Evolutionary conservation across 148 eudicot species (phyloP), one percentile per base, ranked within the genome.

Genomic region (Vaccinium myrtillus): DNA sequence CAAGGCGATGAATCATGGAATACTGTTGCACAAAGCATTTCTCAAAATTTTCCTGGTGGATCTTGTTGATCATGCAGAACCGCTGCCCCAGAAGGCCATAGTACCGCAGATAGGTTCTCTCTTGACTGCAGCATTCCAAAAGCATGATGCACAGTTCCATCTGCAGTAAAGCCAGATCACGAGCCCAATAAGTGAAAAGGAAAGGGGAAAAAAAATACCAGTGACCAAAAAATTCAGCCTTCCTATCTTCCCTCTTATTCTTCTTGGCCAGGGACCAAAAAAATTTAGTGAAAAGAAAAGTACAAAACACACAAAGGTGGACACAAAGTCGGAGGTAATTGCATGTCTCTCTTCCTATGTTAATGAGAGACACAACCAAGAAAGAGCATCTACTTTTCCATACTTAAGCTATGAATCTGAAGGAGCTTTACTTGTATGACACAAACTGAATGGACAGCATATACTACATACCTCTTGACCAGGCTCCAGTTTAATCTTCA

Each of bases 101-200:
- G 69, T 95, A 97, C 2, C 96, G 92, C n/a, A 93, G 95, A 75
- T 97, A 95, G 14, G 98, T 93, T 85, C 98, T 94, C 89, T 97
- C 98, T 82, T 97, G 98, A 85, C 96, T 93, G 99, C 98, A 97
- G 87, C 99, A 97, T 86, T 95, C 99, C 93, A 97, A 46, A 75
- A 94, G 78, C 98, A 97, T 94, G 79, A 97, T 94, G 83, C 96
- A 93, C 71, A 95, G 84, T 88, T 97, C 98, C 99, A 97, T 97
- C 99, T 95, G 92, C 83, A 90, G 19, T 39, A 58, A 58, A 30
- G 55, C 55, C 65, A 89, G 83, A 84, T 51, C 77, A 82, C 75
- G 36, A 36, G 18, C 53, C 23, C 6, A 69, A 73, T 30, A 56
- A 73, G 80, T 50, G 65, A 67, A 30, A 67, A 5, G 25, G 32